Evolutionary conservation across 2,329 filamentous ascomycete species (phyloP).

Genomic region (Cryphonectria japonica): DNA sequence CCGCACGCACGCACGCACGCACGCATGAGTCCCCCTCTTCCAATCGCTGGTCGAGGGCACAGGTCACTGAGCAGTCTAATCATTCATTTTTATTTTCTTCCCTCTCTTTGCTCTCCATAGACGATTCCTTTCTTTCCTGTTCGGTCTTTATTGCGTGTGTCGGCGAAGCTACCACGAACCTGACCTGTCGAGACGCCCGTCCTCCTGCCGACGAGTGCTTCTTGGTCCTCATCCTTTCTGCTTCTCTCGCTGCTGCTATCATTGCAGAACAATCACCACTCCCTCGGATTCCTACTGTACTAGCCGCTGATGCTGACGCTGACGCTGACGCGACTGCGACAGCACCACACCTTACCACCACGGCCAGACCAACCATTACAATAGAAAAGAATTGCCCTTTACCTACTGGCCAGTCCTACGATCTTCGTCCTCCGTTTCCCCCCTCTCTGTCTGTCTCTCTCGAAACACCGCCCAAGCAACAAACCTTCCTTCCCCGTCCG

Average conservation of each 20-base stretch:
- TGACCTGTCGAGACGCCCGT: neutral
- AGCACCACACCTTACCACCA: neutral
- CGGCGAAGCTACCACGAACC: neutral
- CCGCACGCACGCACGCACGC: neutral
- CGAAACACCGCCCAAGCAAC: neutral
- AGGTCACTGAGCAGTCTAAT: neutral
- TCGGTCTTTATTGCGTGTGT: neutral
- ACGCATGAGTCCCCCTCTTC: neutral
- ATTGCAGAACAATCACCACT: neutral
- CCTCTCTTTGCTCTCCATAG: neutral
- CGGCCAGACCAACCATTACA: neutral
- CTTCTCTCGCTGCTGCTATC: no score
- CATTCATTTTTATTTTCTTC: neutral
- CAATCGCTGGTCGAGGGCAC: neutral
- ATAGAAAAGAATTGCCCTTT: neutral
- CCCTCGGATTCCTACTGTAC: neutral
- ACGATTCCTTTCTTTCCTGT: neutral
- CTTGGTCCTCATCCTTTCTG: no score
- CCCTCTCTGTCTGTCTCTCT: neutral
- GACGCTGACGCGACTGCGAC: slow-evolving; percentile 8
- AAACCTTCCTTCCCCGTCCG: neutral
- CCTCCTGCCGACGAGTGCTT: neutral
- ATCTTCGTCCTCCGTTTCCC: neutral
- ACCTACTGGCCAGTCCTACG: neutral
- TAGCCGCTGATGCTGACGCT: slow-evolving; percentile 6